Percentiles rank a stretch among this genome's conserved stretches.
phyloP scores from a whole-genome alignment of 108 stramenopile genomes.

The Fragilaria radians region DNA sequence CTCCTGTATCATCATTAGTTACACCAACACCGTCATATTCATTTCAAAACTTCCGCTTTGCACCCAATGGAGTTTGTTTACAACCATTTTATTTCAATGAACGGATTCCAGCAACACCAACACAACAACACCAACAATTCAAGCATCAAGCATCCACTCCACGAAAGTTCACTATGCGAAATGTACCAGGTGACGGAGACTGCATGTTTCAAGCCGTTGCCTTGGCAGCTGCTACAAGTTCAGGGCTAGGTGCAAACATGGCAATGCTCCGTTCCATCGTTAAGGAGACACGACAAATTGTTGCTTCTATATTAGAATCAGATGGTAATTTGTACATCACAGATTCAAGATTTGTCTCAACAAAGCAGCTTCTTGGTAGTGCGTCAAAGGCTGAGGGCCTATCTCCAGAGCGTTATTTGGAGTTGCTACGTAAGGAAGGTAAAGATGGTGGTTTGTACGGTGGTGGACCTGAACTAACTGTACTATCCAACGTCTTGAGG shows the following conservation, averaged over 20 bases:
- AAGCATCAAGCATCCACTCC: slow-evolving; percentile 1
- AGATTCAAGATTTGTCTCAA: slow-evolving; percentile 36
- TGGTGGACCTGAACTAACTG: slow-evolving; percentile 72
- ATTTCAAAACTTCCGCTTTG: slow-evolving; percentile 19
- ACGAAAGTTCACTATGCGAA: slow-evolving; percentile 43
- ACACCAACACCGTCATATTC: too few relatives aligned
- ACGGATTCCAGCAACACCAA: too few relatives aligned
- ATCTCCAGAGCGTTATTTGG: slow-evolving; percentile 40
- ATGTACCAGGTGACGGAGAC: slow-evolving; percentile 70
- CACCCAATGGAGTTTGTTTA: slow-evolving; percentile 29
- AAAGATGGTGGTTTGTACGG: slow-evolving; percentile 57
- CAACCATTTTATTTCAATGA: slow-evolving; percentile 15
- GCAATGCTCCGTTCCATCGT: slow-evolving; percentile 29
- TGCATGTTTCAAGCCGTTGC: slow-evolving; percentile 72
- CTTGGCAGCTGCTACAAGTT: slow-evolving; percentile 43
- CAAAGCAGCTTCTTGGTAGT: slow-evolving; percentile 33
- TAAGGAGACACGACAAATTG: slow-evolving; percentile 39
- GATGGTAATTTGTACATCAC: slow-evolving; percentile 41
- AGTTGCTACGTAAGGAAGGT: slow-evolving; percentile 36
- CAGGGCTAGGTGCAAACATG: slow-evolving; percentile 45
- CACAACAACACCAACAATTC: too few relatives aligned
- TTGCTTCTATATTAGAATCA: slow-evolving; percentile 48
- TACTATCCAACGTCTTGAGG: slow-evolving; percentile 58
- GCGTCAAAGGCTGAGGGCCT: slow-evolving; percentile 47
- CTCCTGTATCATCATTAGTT: too few relatives aligned